Evolutionary conservation across 768 basidiomycete genomes (phyloP).

Genomic region (Termitomyces sp.): DNA sequence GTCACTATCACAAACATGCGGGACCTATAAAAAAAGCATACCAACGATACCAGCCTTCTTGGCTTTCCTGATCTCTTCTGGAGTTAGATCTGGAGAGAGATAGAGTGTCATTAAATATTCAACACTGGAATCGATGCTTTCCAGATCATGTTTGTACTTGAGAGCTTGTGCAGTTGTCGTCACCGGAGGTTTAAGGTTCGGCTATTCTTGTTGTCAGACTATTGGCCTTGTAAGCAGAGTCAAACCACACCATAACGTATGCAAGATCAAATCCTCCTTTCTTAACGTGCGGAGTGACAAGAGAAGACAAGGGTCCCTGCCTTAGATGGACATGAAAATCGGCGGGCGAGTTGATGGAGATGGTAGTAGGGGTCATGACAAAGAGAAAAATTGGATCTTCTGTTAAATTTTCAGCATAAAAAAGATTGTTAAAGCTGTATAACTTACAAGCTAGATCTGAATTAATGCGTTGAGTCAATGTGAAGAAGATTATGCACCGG

Average conservation of each 20-base stretch:
- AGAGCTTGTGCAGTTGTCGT: conserved; percentile 77
- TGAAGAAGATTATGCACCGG: background rate
- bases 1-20: background rate
- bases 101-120: conserved; percentile 97
- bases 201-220: conserved; percentile 40
- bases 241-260: conserved; percentile 83
- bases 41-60: conserved; percentile 76
- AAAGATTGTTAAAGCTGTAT: background rate
- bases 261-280: conserved; percentile 87
- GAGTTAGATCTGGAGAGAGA: conserved; percentile 86
- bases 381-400: background rate
- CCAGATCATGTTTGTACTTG: conserved; percentile 70
- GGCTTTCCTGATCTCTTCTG: conserved; percentile 86
- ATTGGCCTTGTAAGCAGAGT: background rate
- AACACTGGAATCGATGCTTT: conserved; percentile 67
- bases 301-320: conserved; percentile 72
- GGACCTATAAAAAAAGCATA: conserved; percentile 21
- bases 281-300: conserved; percentile 87
- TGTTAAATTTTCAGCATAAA: background rate
- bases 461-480: background rate
- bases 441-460: background rate
- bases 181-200: conserved; percentile 88
- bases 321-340: conserved; percentile 98
- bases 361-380: conserved; percentile 24
- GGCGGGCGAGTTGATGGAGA: conserved; percentile 59